Evolutionary conservation across 1,284 basidiomycete genomes (phyloP).

Genomic region (Papiliotrema flavescens): DNA sequence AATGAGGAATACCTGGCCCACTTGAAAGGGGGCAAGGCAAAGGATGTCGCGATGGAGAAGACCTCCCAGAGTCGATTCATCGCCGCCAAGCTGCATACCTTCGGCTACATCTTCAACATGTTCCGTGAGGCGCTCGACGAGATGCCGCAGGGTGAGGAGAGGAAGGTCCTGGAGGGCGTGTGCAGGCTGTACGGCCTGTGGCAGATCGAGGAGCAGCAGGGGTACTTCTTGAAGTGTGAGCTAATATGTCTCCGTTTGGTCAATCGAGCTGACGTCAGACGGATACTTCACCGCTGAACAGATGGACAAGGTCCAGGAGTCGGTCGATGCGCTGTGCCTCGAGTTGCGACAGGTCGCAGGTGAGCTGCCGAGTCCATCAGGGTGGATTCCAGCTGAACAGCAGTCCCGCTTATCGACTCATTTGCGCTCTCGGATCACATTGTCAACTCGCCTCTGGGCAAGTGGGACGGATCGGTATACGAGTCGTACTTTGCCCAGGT

Average conservation of each 20-base stretch:
- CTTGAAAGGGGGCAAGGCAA: constrained; percentile 51
- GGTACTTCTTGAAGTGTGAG: constrained; percentile 54
- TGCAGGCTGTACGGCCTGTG: constrained; percentile 53
- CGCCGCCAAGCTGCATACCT: constrained; percentile 53
- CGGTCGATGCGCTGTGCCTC: constrained; percentile 53
- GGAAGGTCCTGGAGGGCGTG: constrained; percentile 43
- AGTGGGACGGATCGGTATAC: constrained; percentile 53
- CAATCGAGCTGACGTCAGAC: constrained; percentile 21
- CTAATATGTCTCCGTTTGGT: background rate
- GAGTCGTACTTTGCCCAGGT: constrained; percentile 54
- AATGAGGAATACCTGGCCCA: constrained; percentile 50
- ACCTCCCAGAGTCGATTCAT: constrained; percentile 57
- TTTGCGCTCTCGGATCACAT: constrained; percentile 57
- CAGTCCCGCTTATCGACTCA: constrained; percentile 54
- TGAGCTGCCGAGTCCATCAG: constrained; percentile 6
- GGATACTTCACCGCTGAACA: constrained; percentile 51
- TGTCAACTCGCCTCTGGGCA: constrained; percentile 57
- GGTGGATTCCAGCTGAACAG: background rate
- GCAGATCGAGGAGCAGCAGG: constrained; percentile 58
- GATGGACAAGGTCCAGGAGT: constrained; percentile 50
- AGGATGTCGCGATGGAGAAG: constrained; percentile 55
- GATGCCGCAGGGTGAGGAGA: constrained; percentile 39
- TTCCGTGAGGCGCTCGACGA: constrained; percentile 48
- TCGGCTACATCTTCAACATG: constrained; percentile 45
- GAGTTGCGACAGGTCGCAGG: constrained; percentile 52